Base-by-base conservation (phyloP, 2,329 filamentous ascomycete species). In the Calycina herbarum region DNA sequence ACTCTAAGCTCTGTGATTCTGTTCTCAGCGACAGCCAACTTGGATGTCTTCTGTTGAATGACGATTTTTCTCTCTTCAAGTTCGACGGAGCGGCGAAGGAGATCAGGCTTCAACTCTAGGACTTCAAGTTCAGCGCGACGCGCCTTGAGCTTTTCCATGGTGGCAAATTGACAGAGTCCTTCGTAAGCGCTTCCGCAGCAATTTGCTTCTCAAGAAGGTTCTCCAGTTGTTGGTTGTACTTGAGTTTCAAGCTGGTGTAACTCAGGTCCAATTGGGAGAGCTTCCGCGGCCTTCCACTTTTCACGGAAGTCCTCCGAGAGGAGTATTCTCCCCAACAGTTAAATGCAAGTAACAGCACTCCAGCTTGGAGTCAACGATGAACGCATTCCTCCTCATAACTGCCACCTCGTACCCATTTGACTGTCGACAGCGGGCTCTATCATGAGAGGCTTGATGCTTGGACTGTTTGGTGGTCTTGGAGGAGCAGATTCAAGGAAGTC, bases 111-210 rank as follows among this genome's bases (percentile, higher is more conserved):
- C 27, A 58, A 33, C 57, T 66, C 58, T 3, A 51, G 54, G 27
- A 59, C 62, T 15, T 63, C 61, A 2, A 64, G 48, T 54, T 66
- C 57, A 10, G 61, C 61, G 29, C 51, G 62, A 17, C 64, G 64
- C 42, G 45, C 61, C 15, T 38, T 62, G n/a, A 62, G 20, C n/a
- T 33, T 56, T 24, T 62, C 61, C 31, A 20, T 31, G 61, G 13
- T 2, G 33, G 27, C 10, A 56, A 13, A 13, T 11, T 17, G 5
- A 15, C 27, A 13, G 61, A 33, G 8, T 40, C 48, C 13, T 17
- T n/a, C 1, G 38, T 2, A 2, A 62, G 31, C 6, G 31, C 13
- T 11, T 38, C 11, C 0, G 48, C 61, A 24, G 20, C 15, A 1
- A 17, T n/a, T 10, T 62, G n/a, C 45, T 40, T 56, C 5, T 56